phyloP scores from a whole-genome alignment of 495 filamentous ascomycete species.

The Neurospora hispaniola region DNA sequence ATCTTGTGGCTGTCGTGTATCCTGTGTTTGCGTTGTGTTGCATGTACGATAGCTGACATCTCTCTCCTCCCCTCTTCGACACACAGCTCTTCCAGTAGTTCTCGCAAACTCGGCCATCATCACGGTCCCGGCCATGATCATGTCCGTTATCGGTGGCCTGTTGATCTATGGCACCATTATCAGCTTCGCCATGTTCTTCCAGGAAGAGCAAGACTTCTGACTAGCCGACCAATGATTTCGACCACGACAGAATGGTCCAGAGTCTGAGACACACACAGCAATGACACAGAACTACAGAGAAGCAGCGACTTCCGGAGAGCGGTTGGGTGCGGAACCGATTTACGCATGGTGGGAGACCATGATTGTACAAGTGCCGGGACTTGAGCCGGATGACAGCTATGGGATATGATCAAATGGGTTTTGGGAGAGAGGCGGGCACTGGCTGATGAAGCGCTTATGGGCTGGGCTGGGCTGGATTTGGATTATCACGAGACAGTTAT shows the following conservation, averaged over 20 bases:
- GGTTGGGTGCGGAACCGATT: neutral
- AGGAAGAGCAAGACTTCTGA: slow-evolving; percentile 80
- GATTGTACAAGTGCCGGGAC: neutral
- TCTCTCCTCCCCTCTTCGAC: neutral
- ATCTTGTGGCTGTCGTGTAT: neutral
- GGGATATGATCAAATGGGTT: neutral
- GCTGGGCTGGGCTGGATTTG: neutral
- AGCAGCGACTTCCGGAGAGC: neutral
- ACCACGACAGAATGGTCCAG: neutral
- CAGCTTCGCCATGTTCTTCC: slow-evolving; percentile 95
- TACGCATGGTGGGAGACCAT: neutral
- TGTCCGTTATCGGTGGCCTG: slow-evolving; percentile 86
- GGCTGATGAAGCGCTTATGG: neutral
- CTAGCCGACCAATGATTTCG: neutral
- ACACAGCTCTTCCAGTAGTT: slow-evolving; percentile 74
- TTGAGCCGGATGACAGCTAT: neutral
- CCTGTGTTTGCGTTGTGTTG: neutral
- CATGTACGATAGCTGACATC: slow-evolving; percentile 9
- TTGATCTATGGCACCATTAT: slow-evolving; percentile 98
- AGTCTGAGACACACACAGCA: neutral
- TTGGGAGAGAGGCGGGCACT: neutral
- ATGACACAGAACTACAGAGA: neutral
- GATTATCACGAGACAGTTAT: neutral
- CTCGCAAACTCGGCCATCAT: slow-evolving; percentile 81
- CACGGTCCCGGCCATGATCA: slow-evolving; percentile 74